Base-by-base conservation (phyloP, 2,329 filamentous ascomycete species). In the Aspergillus fumigatus region DNA sequence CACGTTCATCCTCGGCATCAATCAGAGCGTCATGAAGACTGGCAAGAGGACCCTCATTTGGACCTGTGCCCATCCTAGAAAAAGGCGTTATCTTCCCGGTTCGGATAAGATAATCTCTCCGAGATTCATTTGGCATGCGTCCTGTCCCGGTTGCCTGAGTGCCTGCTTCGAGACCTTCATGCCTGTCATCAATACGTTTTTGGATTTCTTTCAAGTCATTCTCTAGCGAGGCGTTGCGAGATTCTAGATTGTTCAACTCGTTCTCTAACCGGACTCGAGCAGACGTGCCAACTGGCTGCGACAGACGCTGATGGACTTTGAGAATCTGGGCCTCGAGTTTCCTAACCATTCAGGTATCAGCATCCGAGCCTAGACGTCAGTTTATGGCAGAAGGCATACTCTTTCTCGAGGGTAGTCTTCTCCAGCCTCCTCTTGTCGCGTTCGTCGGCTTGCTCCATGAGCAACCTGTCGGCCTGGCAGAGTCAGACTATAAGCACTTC, bases 1-100 rank as follows among this genome's bases (percentile, higher is more conserved):
- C 76, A 2, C 80, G 76, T 75, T 81, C 89, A 56, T 91, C 88
- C 68, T 96, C 92, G 0, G 89, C 91, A 69, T 95, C 90, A 14
- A 92, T 77, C 57, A 96, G 82, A 2, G 87, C 88, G 67, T 92
- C 87, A 10, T 88, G 88, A 17, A 96, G 78, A 58, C 87, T 87
- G 1, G 88, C 88, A 48, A 87, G 81, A 2, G 86, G 80, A 3
- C 82, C 84, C 27, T 84, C 79, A 3, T 80, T 68, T 25, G 67
- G 80, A 1, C 86, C 80, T 14, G 84, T 81, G 26, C 85, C 85
- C 65, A 96, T 83, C 61, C 88, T 89, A 7, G 92, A 89, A 68
- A 99, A 99, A 0, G 94, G 94, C 0, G 94, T 99, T 64, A 99
- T 97, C 75, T 97, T 97, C 59, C 94, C 94, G 0, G 93, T 99